phyloP scores from a whole-genome alignment of 225 moss, liverwort and hornwort species.

The Climacium dendroides region DNA sequence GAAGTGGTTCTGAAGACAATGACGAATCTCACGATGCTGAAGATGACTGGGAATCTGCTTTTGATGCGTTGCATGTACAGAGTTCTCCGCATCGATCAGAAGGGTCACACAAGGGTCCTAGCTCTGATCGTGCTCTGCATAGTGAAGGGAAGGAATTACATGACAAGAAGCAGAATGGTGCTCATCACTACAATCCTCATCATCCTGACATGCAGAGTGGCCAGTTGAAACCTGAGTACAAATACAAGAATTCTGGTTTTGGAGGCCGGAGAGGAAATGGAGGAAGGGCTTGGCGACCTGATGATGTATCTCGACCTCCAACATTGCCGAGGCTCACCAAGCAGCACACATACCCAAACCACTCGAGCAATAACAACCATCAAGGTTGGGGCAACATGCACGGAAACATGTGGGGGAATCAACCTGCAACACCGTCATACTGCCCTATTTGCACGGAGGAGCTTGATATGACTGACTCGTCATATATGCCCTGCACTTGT shows the following conservation, averaged over 20 bases:
- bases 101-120: constrained; percentile 20
- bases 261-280: constrained; percentile 58
- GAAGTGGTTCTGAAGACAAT: constrained; percentile 56
- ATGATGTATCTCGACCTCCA: constrained; percentile 77
- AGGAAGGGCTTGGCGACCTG: constrained; percentile 78
- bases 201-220: constrained; percentile 6
- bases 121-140: constrained; percentile 7
- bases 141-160: constrained; percentile 30
- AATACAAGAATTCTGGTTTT: constrained; percentile 50
- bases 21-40: constrained; percentile 57
- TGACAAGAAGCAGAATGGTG: constrained; percentile 38
- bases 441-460: constrained; percentile 94
- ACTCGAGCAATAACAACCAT: constrained; percentile 24
- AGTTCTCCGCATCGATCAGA: constrained; percentile 36
- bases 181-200: not conserved
- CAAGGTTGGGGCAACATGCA: constrained; percentile 54
- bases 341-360: constrained; percentile 61
- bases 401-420: constrained; percentile 65
- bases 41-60: constrained; percentile 88
- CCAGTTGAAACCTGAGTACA: constrained; percentile 63
- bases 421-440: constrained; percentile 61
- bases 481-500: constrained; percentile 78
- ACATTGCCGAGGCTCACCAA: constrained; percentile 60
- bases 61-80: constrained; percentile 71
- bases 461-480: constrained; percentile 77